Percentiles rank a stretch among this genome's conserved stretches.
phyloP scores from a whole-genome alignment of 2,329 filamentous ascomycete genomes.

The Phialemonium atrogriseum region DNA sequence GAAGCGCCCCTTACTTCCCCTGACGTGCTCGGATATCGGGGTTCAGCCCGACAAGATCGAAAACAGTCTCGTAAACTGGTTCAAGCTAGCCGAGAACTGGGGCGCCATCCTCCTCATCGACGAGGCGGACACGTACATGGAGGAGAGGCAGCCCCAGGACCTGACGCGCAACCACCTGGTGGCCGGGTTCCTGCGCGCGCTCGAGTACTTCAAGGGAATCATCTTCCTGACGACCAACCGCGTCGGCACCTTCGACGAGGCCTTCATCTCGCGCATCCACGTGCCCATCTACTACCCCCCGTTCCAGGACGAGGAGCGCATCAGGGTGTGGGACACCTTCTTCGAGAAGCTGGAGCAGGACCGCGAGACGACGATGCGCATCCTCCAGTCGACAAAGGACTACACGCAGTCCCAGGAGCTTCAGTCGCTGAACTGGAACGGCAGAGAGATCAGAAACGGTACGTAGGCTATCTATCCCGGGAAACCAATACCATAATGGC shows the following conservation, averaged over 20 bases:
- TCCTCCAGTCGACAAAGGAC: conserved; percentile 2
- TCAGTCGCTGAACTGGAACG: conserved; percentile 10
- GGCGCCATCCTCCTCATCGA: conserved; percentile 12
- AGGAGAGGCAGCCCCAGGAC: conserved; percentile 10
- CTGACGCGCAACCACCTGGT: conserved; percentile 16
- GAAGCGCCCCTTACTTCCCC: conserved; percentile 12
- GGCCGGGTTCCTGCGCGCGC: conserved; percentile 14
- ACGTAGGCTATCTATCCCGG: no score
- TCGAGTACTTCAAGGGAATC: conserved; percentile 19
- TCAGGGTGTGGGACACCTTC: conserved; percentile 6
- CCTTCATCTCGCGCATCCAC: conserved; percentile 13
- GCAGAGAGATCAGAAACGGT: conserved; percentile 19
- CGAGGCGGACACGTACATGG: conserved; percentile 19
- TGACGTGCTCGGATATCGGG: conserved; percentile 11
- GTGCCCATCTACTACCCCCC: conserved; percentile 9
- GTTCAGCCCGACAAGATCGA: conserved; percentile 10
- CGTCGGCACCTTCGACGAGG: conserved; percentile 28
- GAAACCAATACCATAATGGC: no score
- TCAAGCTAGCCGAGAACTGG: conserved; percentile 10
- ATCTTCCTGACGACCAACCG: conserved; percentile 19
- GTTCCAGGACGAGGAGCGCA: background rate
- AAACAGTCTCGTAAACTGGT: conserved; percentile 6
- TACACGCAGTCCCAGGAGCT: conserved; percentile 4
- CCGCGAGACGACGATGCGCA: background rate
- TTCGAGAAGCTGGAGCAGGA: conserved; percentile 6